phyloP scores from a whole-genome alignment of 1,284 basidiomycete species.

The Tausonia pullulans region DNA sequence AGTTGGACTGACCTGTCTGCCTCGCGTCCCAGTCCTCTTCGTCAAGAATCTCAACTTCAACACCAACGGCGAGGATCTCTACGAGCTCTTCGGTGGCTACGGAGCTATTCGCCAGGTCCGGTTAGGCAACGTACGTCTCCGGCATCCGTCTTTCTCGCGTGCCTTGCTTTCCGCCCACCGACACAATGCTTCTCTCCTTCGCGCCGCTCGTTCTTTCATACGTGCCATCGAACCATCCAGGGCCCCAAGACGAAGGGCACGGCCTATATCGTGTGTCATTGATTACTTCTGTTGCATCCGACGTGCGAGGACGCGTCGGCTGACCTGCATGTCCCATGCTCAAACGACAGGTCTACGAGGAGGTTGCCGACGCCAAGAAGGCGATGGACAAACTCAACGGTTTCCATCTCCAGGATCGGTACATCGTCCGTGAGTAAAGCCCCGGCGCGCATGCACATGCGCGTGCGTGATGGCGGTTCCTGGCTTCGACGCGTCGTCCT shows the following conservation, averaged over 20 bases:
- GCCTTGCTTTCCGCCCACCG: not conserved
- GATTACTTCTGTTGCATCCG: too few relatives aligned
- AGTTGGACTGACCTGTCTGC: too few relatives aligned
- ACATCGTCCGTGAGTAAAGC: conserved; percentile 25
- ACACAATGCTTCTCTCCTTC: not conserved
- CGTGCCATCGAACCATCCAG: not conserved
- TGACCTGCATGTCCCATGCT: not conserved
- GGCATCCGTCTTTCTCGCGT: not conserved
- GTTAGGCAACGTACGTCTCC: conserved; percentile 28
- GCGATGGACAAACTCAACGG: conserved; percentile 39
- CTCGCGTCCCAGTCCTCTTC: conserved; percentile 22
- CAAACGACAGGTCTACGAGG: conserved; percentile 6
- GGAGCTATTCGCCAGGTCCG: conserved; percentile 39
- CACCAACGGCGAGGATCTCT: conserved; percentile 32
- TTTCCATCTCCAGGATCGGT: conserved; percentile 40
- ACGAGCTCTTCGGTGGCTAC: conserved; percentile 39
- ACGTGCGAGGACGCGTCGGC: not conserved
- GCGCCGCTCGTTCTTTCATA: not conserved
- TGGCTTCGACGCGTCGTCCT: too few relatives aligned
- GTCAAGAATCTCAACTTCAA: conserved; percentile 39
- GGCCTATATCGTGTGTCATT: conserved; percentile 31
- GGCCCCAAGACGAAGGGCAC: conserved; percentile 36
- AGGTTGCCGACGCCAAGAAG: conserved; percentile 23
- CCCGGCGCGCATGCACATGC: too few relatives aligned
- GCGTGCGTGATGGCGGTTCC: too few relatives aligned